Evolutionary conservation across 768 basidiomycete species (phyloP).

Genomic region (Chlorophyllum brunneum): DNA sequence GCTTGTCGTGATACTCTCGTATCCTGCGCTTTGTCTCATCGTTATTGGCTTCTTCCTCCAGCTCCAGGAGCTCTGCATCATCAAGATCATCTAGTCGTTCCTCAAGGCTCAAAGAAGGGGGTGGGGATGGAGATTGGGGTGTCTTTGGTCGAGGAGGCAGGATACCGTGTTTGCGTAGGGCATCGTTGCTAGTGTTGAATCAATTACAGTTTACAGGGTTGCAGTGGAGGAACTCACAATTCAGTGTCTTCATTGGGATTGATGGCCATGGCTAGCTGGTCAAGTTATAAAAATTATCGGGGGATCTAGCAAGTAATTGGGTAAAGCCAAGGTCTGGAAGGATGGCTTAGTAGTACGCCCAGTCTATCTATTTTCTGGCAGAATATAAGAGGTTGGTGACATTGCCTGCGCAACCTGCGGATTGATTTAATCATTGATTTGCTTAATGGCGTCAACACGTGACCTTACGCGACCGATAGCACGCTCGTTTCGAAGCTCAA

Average conservation of each 20-base stretch:
- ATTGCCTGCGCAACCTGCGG: constrained; percentile 13
- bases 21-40: constrained; percentile 76
- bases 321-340: background rate
- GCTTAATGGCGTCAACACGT: background rate
- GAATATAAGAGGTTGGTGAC: background rate
- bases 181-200: constrained; percentile 72
- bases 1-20: constrained; percentile 58
- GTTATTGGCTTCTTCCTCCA: constrained; percentile 70
- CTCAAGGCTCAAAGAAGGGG: constrained; percentile 68
- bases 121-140: constrained; percentile 73
- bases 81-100: constrained; percentile 65
- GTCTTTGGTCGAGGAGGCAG: constrained; percentile 69
- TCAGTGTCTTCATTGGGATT: constrained; percentile 94
- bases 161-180: constrained; percentile 89
- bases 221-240: constrained; percentile 58
- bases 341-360: background rate
- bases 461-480: background rate
- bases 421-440: background rate
- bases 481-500: background rate
- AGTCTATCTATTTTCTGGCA: background rate
- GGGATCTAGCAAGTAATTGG: background rate
- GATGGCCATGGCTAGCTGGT: constrained; percentile 47
- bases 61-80: constrained; percentile 57
- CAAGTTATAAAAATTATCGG: constrained; percentile 1
- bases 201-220: background rate